phyloP scores from a whole-genome alignment of 352 stramenopile species.

The Pythium apleroticum region DNA sequence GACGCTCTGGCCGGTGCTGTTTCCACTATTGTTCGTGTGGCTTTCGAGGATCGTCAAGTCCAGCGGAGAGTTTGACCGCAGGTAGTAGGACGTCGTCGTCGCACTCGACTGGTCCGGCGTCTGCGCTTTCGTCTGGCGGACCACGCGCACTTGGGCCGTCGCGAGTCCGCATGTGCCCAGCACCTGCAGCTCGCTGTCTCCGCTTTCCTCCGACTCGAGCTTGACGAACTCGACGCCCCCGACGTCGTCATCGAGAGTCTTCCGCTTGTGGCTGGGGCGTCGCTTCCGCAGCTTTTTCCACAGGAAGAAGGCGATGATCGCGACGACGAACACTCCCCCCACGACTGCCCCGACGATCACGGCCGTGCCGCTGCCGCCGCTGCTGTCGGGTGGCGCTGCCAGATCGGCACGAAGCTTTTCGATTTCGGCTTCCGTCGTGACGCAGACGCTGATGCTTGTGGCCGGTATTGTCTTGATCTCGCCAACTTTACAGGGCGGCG shows the following conservation, averaged over 20 bases:
- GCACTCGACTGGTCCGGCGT: constrained; percentile 1
- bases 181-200: neutral
- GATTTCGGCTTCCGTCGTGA: constrained; percentile 6
- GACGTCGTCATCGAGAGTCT: neutral
- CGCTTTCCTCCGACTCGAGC: constrained; percentile 14
- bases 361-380: neutral
- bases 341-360: neutral
- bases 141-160: neutral
- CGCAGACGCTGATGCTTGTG: neutral
- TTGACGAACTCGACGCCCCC: constrained; percentile 4
- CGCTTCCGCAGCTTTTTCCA: neutral
- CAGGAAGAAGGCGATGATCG: neutral
- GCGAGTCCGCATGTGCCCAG: neutral
- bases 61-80: neutral
- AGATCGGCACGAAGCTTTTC: neutral
- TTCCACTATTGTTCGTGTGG: neutral
- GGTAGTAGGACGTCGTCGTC: neutral
- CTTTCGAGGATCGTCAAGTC: neutral
- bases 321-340: neutral
- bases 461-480: neutral
- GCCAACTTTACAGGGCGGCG: neutral
- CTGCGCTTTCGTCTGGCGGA: neutral
- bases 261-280: neutral
- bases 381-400: neutral
- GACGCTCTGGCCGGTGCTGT: neutral